A percentile compares a stretch with the other conserved stretches of the same genome.
These are phyloP conservation scores for Colletotrichum godetiae DNA, from an alignment of 2,329 filamentous ascomycete genomes.

Conservation along the genomic window DNA sequence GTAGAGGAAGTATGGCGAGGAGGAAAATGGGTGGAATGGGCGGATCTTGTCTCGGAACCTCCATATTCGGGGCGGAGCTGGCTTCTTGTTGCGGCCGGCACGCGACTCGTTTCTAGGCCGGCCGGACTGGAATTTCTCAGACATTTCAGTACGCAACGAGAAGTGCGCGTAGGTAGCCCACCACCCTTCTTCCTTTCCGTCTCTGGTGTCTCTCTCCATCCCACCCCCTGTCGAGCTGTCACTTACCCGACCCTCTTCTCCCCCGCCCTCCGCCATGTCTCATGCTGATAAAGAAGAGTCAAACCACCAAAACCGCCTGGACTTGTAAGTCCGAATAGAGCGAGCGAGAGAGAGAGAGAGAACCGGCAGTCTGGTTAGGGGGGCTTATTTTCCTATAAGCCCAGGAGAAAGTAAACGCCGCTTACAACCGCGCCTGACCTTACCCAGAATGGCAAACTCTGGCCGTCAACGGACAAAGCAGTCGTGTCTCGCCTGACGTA, in stretches of 20 bases:
- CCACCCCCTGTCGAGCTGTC: conserved; percentile 14
- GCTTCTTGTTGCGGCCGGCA: conserved; percentile 26
- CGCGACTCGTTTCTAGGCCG: conserved; percentile 17
- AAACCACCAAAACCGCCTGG: not conserved
- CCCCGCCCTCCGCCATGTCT: conserved; percentile 31
- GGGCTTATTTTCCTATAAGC: not conserved
- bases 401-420: not conserved
- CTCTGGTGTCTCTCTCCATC: not conserved
- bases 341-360: not conserved
- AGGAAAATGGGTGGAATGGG: not conserved
- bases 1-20: not conserved
- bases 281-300: conserved; percentile 19
- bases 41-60: conserved; percentile 29
- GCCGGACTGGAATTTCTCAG: not conserved
- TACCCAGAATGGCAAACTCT: conserved; percentile 9
- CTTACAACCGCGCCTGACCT: not conserved
- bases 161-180: not conserved
- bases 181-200: not conserved
- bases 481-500: conserved; percentile 31
- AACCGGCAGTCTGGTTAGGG: conserved; percentile 26
- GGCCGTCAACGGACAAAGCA: conserved; percentile 27
- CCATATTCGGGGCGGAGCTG: conserved; percentile 28
- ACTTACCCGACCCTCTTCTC: not conserved
- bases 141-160: conserved; percentile 15
- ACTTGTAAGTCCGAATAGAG: not conserved